A percentile compares a stretch with the other conserved stretches of the same genome.
These are phyloP conservation scores for Erodium texanum DNA, from an alignment of 441 rosid genomes.

Conservation along the genomic window DNA sequence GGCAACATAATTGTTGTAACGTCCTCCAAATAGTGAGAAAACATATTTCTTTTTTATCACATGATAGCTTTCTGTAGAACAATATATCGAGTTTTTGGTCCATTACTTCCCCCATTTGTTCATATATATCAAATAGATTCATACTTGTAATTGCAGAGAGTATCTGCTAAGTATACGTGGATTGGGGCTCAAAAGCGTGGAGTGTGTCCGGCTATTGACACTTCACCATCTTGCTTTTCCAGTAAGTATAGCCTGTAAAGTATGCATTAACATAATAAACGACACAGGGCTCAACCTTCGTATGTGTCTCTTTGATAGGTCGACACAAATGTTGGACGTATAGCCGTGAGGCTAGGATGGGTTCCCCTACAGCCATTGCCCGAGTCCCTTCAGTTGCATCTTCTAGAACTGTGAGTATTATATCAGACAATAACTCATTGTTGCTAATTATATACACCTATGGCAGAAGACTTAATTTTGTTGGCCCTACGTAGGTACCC, in stretches of 20 bases:
- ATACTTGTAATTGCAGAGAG: constrained; percentile 40
- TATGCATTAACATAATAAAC: constrained; percentile 8
- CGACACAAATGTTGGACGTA: constrained; percentile 95
- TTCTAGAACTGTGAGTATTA: constrained; percentile 73
- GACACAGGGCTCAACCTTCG: constrained; percentile 17
- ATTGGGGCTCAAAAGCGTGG: constrained; percentile 93
- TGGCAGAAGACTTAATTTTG: constrained; percentile 17
- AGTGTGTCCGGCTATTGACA: constrained; percentile 89
- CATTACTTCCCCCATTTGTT: neutral
- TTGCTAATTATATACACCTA: constrained; percentile 10
- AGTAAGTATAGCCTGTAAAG: constrained; percentile 40
- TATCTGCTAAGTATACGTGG: constrained; percentile 82
- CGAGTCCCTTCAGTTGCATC: constrained; percentile 88
- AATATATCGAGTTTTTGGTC: neutral
- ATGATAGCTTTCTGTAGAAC: neutral
- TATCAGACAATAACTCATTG: neutral
- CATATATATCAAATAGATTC: neutral
- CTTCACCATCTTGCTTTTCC: constrained; percentile 97
- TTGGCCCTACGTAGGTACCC: constrained; percentile 60
- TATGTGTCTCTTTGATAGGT: constrained; percentile 43
- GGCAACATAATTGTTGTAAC: constrained; percentile 14
- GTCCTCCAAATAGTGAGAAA: neutral
- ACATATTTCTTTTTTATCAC: neutral
- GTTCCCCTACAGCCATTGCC: constrained; percentile 97
- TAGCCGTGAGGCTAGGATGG: constrained; percentile 99